A percentile compares a stretch with the other conserved stretches of the same genome.
Evolutionary conservation across 371 early-diverging fungal species (phyloP).

Genomic region (Apophysomyces trapeziformis): DNA sequence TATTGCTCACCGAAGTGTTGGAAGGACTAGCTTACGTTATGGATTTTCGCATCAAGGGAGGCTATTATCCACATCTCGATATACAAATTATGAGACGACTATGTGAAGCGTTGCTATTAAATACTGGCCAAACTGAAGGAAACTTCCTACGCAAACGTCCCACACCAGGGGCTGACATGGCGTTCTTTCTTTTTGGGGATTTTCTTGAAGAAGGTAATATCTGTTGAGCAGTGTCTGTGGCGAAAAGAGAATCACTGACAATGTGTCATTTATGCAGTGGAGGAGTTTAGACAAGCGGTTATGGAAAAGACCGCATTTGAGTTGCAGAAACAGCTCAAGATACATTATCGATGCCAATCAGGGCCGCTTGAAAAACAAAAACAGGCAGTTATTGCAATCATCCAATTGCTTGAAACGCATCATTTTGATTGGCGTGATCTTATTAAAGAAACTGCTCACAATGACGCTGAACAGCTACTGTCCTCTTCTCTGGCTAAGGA

Average conservation of each 20-base stretch:
- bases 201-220: conserved; percentile 83
- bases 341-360: conserved; percentile 83
- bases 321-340: conserved; percentile 75
- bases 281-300: conserved; percentile 78
- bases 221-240: too few relatives aligned
- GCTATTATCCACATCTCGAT: conserved; percentile 84
- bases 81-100: conserved; percentile 81
- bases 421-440: conserved; percentile 86
- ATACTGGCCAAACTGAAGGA: conserved; percentile 72
- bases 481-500: conserved; percentile 36
- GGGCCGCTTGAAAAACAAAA: conserved; percentile 69
- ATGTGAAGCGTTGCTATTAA: conserved; percentile 81
- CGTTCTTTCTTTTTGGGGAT: conserved; percentile 91
- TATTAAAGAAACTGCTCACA: conserved; percentile 78
- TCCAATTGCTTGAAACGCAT: conserved; percentile 62
- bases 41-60: conserved; percentile 89
- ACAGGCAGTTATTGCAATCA: conserved; percentile 72
- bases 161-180: conserved; percentile 82
- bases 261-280: conserved; percentile 18
- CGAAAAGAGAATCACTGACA: too few relatives aligned
- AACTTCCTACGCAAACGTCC: conserved; percentile 63
- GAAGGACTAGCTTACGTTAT: conserved; percentile 92
- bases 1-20: conserved; percentile 85
- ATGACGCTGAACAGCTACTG: conserved; percentile 68
- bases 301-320: conserved; percentile 76